Evolutionary conservation across 441 rosid species (phyloP).

Genomic region (Pelargonium fulgidum): DNA sequence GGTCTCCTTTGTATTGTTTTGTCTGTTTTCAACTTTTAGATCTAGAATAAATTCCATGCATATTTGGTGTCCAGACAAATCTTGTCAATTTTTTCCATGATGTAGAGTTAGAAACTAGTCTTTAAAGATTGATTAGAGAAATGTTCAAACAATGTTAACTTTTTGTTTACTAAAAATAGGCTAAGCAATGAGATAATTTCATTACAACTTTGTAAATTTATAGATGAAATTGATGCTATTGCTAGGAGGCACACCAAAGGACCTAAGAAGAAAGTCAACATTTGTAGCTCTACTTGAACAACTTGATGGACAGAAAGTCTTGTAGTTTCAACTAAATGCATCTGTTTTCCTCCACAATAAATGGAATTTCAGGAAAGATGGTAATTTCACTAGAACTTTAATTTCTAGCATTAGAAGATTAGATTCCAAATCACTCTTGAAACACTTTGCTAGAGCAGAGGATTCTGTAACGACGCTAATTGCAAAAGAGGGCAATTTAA

Average conservation of each 20-base stretch:
- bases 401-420: not conserved
- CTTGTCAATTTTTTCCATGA: too few relatives aligned
- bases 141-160: too few relatives aligned
- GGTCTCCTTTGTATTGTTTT: too few relatives aligned
- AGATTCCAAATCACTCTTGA: constrained; percentile 9
- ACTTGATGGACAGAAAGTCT: constrained; percentile 91
- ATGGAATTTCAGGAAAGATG: not conserved
- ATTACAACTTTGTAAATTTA: too few relatives aligned
- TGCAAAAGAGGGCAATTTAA: not conserved
- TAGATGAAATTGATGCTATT: constrained; percentile 97
- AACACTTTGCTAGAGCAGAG: constrained; percentile 13
- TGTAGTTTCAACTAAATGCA: constrained; percentile 14
- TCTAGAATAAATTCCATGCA: too few relatives aligned
- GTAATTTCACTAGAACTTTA: not conserved
- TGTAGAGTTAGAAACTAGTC: too few relatives aligned
- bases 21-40: too few relatives aligned
- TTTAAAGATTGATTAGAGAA: too few relatives aligned
- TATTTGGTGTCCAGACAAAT: too few relatives aligned
- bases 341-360: constrained; percentile 9
- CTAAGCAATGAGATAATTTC: too few relatives aligned
- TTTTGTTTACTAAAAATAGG: too few relatives aligned
- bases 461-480: constrained; percentile 7
- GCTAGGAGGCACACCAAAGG: constrained; percentile 89
- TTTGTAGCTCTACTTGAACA: constrained; percentile 86
- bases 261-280: constrained; percentile 77